A percentile compares a stretch with the other conserved stretches of the same genome.
Conservation (phyloP, 345 rosid genomes). For the Hibiscus trionum region DNA sequence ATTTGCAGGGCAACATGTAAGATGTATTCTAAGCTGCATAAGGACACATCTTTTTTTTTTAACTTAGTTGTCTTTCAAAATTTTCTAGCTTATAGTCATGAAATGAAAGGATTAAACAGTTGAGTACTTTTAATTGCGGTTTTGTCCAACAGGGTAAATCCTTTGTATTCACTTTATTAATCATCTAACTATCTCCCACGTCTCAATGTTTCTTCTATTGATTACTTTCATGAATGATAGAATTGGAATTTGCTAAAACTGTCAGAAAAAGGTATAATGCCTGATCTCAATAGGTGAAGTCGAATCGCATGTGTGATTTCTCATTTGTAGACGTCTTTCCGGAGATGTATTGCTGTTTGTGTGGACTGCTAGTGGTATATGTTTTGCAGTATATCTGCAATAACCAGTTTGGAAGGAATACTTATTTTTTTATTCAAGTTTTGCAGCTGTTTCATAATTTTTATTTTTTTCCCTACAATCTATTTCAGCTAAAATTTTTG, state of each 20-base stretch:
- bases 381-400: neutral
- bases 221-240: neutral
- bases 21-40: neutral
- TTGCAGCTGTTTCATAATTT: neutral
- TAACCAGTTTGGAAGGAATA: neutral
- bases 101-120: conserved; percentile 4
- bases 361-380: neutral
- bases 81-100: neutral
- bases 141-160: neutral
- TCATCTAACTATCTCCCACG: neutral
- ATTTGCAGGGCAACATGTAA: conserved; percentile 12
- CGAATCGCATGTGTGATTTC: neutral
- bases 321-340: neutral
- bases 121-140: neutral
- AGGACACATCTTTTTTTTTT: neutral
- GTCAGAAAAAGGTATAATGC: neutral
- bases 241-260: neutral
- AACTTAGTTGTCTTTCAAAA: neutral
- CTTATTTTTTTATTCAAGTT: neutral
- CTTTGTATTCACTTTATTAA: neutral
- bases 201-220: neutral
- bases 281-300: neutral
- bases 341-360: neutral
- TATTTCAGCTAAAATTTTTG: neutral
- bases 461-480: neutral